Evolutionary conservation across 805 yeast genomes (phyloP).

Genomic region (Pichia rugopelliculosa): DNA sequence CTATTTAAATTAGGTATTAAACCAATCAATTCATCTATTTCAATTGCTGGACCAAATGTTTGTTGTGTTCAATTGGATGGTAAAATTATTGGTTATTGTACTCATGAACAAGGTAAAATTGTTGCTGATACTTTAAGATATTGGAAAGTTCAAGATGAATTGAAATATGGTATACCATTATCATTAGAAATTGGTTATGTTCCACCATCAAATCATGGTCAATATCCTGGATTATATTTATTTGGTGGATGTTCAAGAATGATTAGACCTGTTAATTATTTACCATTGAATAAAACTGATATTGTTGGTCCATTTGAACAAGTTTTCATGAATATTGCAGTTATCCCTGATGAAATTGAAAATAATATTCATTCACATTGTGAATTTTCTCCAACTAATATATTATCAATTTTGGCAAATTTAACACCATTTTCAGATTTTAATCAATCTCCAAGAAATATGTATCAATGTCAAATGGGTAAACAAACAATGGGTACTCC

Average conservation of each 20-base stretch:
- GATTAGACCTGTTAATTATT: constrained; percentile 91
- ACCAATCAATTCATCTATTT: constrained; percentile 65
- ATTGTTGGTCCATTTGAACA: constrained; percentile 97
- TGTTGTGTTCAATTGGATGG: constrained; percentile 95
- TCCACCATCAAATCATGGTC: constrained; percentile 94
- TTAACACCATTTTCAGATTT: constrained; percentile 97
- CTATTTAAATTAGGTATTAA: constrained; percentile 72
- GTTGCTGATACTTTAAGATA: constrained; percentile 85
- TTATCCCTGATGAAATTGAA: constrained; percentile 84
- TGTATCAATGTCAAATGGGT: constrained; percentile 99
- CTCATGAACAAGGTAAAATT: constrained; percentile 78
- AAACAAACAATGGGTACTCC: constrained; percentile 99
- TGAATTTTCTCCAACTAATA: constrained; percentile 91
- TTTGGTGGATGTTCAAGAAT: constrained; percentile 92
- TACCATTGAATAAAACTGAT: constrained; percentile 78
- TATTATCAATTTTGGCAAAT: constrained; percentile 89
- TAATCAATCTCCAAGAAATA: constrained; percentile 98
- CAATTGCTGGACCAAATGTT: constrained; percentile 69
- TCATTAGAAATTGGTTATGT: constrained; percentile 92
- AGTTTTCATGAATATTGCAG: constrained; percentile 94
- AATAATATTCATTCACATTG: constrained; percentile 82
- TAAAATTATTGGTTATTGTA: constrained; percentile 85
- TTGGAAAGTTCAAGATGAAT: constrained; percentile 79
- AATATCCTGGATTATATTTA: constrained; percentile 89
- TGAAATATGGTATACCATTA: constrained; percentile 60